These are phyloP conservation scores for Penicillium sumatraense DNA, from an alignment of 2,329 filamentous ascomycete genomes.

Conservation along the genomic window DNA sequence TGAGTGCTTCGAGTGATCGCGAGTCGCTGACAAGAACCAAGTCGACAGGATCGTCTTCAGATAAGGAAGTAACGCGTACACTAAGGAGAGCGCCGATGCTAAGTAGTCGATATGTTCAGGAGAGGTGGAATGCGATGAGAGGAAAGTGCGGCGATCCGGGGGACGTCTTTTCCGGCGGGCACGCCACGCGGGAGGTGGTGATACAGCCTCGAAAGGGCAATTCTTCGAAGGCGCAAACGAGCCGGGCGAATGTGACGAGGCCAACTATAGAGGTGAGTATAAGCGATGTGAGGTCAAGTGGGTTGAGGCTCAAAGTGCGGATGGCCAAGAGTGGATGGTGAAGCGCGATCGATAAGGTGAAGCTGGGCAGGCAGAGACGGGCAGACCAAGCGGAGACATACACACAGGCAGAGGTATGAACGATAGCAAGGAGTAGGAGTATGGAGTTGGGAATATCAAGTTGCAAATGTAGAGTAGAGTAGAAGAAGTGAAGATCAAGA, in stretches of 20 bases:
- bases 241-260: background rate
- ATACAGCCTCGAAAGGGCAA: constrained; percentile 14
- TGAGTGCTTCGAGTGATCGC: constrained; percentile 16
- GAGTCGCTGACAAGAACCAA: background rate
- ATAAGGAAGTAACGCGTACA: too few species aligned
- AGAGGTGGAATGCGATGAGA: constrained; percentile 14
- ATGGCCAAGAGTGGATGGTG: constrained; percentile 14
- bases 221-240: constrained; percentile 17
- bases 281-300: background rate
- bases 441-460: too few species aligned
- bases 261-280: background rate
- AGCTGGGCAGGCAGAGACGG: constrained; percentile 3
- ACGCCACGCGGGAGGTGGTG: constrained; percentile 21
- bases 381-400: too few species aligned
- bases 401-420: too few species aligned
- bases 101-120: constrained; percentile 7
- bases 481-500: constrained; percentile 19
- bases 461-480: background rate
- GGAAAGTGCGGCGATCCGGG: constrained; percentile 11
- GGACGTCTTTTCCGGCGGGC: constrained; percentile 15
- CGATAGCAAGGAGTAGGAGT: too few species aligned
- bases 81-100: constrained; percentile 3
- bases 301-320: background rate
- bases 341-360: constrained; percentile 19
- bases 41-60: too few species aligned